phyloP scores from a whole-genome alignment of 2,329 filamentous ascomycete species.

The Pestalotiopsis sp. region DNA sequence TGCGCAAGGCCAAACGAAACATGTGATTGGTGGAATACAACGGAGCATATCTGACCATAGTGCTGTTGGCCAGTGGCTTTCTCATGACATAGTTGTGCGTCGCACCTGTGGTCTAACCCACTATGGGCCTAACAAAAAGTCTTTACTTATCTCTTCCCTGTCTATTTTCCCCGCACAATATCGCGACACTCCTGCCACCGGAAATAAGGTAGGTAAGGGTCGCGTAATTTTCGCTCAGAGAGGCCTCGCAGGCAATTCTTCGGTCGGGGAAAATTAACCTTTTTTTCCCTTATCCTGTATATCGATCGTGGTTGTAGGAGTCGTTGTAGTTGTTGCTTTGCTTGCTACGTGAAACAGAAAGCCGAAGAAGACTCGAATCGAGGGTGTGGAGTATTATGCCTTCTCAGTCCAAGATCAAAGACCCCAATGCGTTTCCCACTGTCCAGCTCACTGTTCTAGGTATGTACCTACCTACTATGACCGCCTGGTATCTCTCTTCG shows the following conservation, averaged over 20 bases:
- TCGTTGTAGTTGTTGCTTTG: neutral
- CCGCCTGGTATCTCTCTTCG: neutral
- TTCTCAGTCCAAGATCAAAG: slow-evolving; percentile 1
- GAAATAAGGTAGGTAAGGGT: neutral
- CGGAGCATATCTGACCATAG: neutral
- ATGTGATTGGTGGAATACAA: neutral
- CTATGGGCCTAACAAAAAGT: neutral
- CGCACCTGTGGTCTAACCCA: neutral
- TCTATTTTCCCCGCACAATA: neutral
- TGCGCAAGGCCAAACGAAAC: neutral
- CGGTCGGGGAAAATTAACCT: neutral
- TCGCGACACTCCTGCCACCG: neutral
- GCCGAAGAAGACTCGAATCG: neutral
- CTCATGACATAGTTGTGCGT: neutral
- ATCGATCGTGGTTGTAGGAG: neutral
- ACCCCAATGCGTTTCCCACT: slow-evolving; percentile 9
- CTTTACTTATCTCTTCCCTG: neutral
- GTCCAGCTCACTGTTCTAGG: slow-evolving; percentile 8
- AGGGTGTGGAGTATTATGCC: neutral
- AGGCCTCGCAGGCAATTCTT: neutral
- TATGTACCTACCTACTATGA: neutral
- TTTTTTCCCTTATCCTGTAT: neutral
- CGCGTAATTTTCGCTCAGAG: neutral
- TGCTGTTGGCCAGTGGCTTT: neutral
- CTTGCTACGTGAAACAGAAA: neutral